These are phyloP conservation scores for Venturia asperata DNA, from an alignment of 2,329 filamentous ascomycete species.

Conservation along the genomic window DNA sequence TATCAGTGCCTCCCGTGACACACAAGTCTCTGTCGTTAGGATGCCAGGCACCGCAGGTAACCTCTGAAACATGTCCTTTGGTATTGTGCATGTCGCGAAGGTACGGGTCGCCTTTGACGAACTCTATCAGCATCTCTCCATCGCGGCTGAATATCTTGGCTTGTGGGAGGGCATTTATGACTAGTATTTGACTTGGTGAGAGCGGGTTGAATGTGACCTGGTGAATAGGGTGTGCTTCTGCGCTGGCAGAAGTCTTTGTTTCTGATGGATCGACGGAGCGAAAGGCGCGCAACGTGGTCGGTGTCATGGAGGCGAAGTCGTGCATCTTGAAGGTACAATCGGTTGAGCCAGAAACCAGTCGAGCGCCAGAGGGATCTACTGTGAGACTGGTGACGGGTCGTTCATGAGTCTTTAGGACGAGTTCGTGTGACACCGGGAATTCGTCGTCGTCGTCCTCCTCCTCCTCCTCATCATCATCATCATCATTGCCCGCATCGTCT, in stretches of 20 bases:
- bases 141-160: slow-evolving; percentile 85
- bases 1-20: slow-evolving; percentile 88
- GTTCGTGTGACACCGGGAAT: slow-evolving; percentile 86
- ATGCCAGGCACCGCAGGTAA: slow-evolving; percentile 85
- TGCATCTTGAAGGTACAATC: slow-evolving; percentile 90
- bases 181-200: slow-evolving; percentile 72
- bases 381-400: slow-evolving; percentile 77
- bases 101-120: slow-evolving; percentile 98
- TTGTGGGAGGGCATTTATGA: slow-evolving; percentile 81
- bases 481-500: slow-evolving; percentile 46
- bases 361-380: slow-evolving; percentile 74
- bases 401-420: slow-evolving; percentile 87
- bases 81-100: slow-evolving; percentile 95
- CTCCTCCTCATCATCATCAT: too few species aligned
- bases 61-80: slow-evolving; percentile 89
- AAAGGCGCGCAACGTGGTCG: slow-evolving; percentile 88
- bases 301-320: slow-evolving; percentile 93
- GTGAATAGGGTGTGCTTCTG: slow-evolving; percentile 83
- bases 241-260: slow-evolving; percentile 60
- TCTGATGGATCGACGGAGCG: slow-evolving; percentile 74
- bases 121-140: slow-evolving; percentile 77
- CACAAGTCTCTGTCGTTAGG: slow-evolving; percentile 77
- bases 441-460: slow-evolving; percentile 69
- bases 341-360: slow-evolving; percentile 82
- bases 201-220: slow-evolving; percentile 80